Evolutionary conservation across 1,284 basidiomycete genomes (phyloP).

Genomic region (Grifola frondosa): DNA sequence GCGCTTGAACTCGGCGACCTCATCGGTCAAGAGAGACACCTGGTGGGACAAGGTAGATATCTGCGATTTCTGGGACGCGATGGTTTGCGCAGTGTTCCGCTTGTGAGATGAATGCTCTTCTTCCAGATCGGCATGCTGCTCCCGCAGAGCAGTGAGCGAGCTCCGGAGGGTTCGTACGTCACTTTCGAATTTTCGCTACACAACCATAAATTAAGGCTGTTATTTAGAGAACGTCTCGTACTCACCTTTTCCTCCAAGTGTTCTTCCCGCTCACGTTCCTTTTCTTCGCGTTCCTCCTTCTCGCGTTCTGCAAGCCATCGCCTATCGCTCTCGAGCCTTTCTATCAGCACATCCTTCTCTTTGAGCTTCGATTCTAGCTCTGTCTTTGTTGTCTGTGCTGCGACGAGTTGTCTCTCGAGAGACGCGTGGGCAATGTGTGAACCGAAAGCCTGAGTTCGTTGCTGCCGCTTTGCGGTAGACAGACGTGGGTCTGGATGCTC

Average conservation of each 20-base stretch:
- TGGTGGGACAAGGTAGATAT: slow-evolving; percentile 46
- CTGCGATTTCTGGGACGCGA: slow-evolving; percentile 48
- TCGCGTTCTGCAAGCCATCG: slow-evolving; percentile 61
- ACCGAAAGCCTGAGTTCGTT: slow-evolving; percentile 57
- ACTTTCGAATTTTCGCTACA: slow-evolving; percentile 35
- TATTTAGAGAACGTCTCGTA: too few relatives aligned
- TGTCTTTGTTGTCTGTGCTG: slow-evolving; percentile 53
- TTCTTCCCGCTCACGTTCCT: slow-evolving; percentile 51
- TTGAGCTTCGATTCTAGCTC: slow-evolving; percentile 64
- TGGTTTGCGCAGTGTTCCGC: slow-evolving; percentile 44
- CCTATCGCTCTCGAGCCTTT: slow-evolving; percentile 63
- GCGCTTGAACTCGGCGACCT: slow-evolving; percentile 40
- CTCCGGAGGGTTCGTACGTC: slow-evolving; percentile 51
- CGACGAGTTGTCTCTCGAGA: slow-evolving; percentile 60
- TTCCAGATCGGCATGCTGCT: slow-evolving; percentile 54
- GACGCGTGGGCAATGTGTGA: slow-evolving; percentile 56
- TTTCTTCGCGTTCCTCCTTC: slow-evolving; percentile 56
- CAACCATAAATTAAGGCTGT: too few relatives aligned
- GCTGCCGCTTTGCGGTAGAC: slow-evolving; percentile 60
- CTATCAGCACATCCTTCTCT: slow-evolving; percentile 56
- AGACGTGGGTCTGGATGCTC: slow-evolving; percentile 63
- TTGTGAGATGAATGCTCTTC: slow-evolving; percentile 49
- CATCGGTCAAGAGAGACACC: slow-evolving; percentile 43
- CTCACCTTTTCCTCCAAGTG: slow-evolving; percentile 55
- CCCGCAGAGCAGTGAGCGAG: slow-evolving; percentile 45